Conservation (phyloP, 2,329 filamentous ascomycete species). For the Nannizziopsis barbatae region DNA sequence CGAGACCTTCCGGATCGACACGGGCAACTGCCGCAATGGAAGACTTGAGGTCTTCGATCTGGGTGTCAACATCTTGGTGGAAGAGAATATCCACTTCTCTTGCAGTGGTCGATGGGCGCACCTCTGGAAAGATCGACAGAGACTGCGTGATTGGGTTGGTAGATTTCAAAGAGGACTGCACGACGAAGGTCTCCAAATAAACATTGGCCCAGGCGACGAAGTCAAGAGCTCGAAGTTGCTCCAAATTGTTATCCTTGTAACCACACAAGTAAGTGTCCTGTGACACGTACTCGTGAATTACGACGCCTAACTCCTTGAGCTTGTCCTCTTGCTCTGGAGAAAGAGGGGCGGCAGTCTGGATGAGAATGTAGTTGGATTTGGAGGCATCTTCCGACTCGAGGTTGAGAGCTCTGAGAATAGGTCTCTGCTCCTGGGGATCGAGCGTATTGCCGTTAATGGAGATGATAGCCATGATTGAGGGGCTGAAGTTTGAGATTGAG, state of each 20-base stretch:
- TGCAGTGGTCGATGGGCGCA: conserved; percentile 3
- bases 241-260: conserved; percentile 10
- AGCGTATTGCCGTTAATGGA: conserved; percentile 13
- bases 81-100: conserved; percentile 13
- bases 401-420: conserved; percentile 9
- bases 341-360: conserved; percentile 10
- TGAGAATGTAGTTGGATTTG: conserved; percentile 13
- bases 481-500: not conserved
- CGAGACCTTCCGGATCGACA: conserved; percentile 8
- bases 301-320: conserved; percentile 9
- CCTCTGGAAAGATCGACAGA: conserved; percentile 7
- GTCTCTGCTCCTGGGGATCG: conserved; percentile 10
- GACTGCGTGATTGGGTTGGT: conserved; percentile 2
- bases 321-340: conserved; percentile 10
- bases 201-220: conserved; percentile 13
- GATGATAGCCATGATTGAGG: conserved; percentile 11
- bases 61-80: conserved; percentile 14
- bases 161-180: conserved; percentile 10
- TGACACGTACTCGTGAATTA: conserved; percentile 14
- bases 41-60: conserved; percentile 5
- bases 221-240: conserved; percentile 9
- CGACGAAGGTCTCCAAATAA: conserved; percentile 11
- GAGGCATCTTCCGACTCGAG: conserved; percentile 13
- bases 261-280: conserved; percentile 11
- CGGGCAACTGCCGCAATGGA: conserved; percentile 12